Base-by-base conservation (phyloP, 345 rosid genomes). In the Eucalyptus shirleyi region DNA sequence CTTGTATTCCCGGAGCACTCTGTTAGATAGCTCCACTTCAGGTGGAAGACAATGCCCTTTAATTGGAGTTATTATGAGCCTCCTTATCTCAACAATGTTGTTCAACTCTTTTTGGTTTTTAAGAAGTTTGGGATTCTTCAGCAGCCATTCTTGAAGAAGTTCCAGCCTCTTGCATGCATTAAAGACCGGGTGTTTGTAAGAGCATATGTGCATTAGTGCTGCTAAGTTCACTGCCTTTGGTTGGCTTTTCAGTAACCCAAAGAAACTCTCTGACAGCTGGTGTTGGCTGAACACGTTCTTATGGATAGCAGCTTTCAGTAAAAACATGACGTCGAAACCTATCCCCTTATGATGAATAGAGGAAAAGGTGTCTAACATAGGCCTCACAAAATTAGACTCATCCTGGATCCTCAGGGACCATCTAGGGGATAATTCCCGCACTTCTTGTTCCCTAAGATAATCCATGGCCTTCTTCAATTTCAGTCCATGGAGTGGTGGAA, bases 1-100 rank as follows among this genome's bases (percentile, higher is more conserved):
- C 89, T 87, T 95, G 89, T 96, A 98, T 87, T 92, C 94, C 93
- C 98, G 92, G 86, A 96, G 93, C 86, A 96, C 97, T 92, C 98
- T 95, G 89, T 98, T 98, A 90, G 99, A 98, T 88, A 97, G 98
- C 91, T 97, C 99, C 88, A 93, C 95, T 92, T 96, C 99, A n/a
- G 99, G 97, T 86, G 95, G 98, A 87, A 95, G 95, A 93, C 99
- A 96, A 91, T 95, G 95, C 19, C 96, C 98, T 95, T 91, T 96
- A 30, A 95, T 95, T 55, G 99, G 99, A 86, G 99, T 96, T 86
- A 98, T 92, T 24, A 91, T 94, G 91, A 98, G 86, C 95, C 99
- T 93, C 93, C 96, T 93, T 85, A 97, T 93, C 92, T 95, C 97
- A 50, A 92, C 91, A 88, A 95, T 90, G 90, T 95, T 96, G 86